phyloP scores from a whole-genome alignment of 805 yeast species.

The Zygosaccharomyces pseudorouxii region DNA sequence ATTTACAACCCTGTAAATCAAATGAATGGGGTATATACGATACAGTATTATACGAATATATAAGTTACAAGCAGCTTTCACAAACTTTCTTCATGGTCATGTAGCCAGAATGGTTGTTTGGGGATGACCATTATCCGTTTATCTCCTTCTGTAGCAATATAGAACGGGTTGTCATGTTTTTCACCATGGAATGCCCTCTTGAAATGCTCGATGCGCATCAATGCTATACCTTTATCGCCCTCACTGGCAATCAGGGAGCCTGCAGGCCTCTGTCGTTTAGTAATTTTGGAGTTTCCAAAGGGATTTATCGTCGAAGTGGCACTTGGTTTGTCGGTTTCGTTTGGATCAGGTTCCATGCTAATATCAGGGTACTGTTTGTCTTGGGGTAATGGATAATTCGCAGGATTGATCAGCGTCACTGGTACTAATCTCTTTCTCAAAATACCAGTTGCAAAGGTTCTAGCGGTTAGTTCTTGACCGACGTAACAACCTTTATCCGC shows the following conservation, averaged over 20 bases:
- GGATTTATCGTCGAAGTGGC: slow-evolving; percentile 34
- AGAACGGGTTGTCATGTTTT: slow-evolving; percentile 26
- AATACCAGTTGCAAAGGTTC: slow-evolving; percentile 78
- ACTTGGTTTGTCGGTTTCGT: not conserved
- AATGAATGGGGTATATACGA: not conserved
- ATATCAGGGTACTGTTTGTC: slow-evolving; percentile 13
- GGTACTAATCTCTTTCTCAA: slow-evolving; percentile 84
- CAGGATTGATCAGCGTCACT: slow-evolving; percentile 34
- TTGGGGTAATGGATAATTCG: not conserved
- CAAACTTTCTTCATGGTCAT: slow-evolving; percentile 9
- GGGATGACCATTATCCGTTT: slow-evolving; percentile 18
- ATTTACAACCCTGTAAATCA: not conserved
- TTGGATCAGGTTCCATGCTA: slow-evolving; percentile 3
- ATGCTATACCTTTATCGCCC: slow-evolving; percentile 63
- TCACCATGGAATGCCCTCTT: slow-evolving; percentile 20
- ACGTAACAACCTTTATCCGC: slow-evolving; percentile 92
- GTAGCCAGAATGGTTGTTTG: slow-evolving; percentile 27
- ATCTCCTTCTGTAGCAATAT: slow-evolving; percentile 9
- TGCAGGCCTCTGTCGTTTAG: slow-evolving; percentile 42
- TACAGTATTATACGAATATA: not conserved
- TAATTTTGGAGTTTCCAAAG: slow-evolving; percentile 34
- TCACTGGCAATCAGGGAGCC: slow-evolving; percentile 57
- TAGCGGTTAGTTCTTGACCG: slow-evolving; percentile 91
- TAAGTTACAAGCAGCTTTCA: not conserved
- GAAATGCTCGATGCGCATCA: slow-evolving; percentile 48